phyloP scores from a whole-genome alignment of 345 rosid genomes.

The Euphorbia lathyris region DNA sequence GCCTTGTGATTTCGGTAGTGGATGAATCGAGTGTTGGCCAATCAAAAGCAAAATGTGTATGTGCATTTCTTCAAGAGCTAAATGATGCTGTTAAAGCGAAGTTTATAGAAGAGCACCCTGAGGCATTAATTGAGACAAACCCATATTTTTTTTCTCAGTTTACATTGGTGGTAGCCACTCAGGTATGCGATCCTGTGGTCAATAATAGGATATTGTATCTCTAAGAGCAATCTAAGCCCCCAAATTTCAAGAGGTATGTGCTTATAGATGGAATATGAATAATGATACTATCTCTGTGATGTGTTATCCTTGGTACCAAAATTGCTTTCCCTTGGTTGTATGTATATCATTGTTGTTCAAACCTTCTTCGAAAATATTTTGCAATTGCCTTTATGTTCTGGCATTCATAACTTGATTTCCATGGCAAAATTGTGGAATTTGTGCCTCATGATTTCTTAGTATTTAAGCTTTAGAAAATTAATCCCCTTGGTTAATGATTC shows the following conservation, averaged over 20 bases:
- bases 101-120: conserved; percentile 89
- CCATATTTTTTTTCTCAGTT: conserved; percentile 89
- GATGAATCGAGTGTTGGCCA: conserved; percentile 73
- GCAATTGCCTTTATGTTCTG: neutral
- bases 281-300: neutral
- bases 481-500: neutral
- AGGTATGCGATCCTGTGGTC: conserved; percentile 40
- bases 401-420: neutral
- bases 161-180: conserved; percentile 87
- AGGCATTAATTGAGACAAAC: conserved; percentile 54
- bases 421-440: neutral
- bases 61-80: conserved; percentile 91
- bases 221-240: neutral
- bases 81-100: conserved; percentile 98
- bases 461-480: neutral
- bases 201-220: neutral
- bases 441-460: neutral
- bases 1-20: conserved; percentile 41
- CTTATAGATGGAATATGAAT: neutral
- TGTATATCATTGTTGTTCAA: neutral
- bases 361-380: neutral
- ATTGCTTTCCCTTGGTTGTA: neutral
- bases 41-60: conserved; percentile 83
- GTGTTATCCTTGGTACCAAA: neutral
- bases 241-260: neutral